These are phyloP conservation scores for Schizosaccharomyces versatilis DNA, from an alignment of 1,139 yeast species.

Conservation along the genomic window DNA sequence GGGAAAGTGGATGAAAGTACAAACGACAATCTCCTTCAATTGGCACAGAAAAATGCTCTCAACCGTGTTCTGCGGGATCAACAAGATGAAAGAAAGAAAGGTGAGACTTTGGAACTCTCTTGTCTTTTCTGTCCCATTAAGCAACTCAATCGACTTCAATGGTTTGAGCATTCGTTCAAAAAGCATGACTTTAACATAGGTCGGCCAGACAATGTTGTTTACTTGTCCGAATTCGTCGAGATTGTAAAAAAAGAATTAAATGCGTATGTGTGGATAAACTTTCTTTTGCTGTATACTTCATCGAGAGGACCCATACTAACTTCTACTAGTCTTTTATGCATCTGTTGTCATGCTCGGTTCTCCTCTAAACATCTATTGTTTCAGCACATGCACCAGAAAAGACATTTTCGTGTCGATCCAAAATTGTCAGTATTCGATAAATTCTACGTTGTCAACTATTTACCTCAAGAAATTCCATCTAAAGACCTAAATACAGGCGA, in stretches of 20 bases:
- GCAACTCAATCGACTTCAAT: slow-evolving; percentile 1
- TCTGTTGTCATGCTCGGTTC: neutral
- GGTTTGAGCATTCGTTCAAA: neutral
- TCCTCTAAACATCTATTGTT: neutral
- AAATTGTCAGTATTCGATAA: neutral
- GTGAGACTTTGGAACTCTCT: neutral
- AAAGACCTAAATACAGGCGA: neutral
- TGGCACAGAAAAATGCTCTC: neutral
- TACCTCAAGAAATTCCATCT: too few species aligned
- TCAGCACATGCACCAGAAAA: neutral
- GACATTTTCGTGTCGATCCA: neutral
- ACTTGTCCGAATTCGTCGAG: neutral
- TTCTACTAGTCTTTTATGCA: neutral
- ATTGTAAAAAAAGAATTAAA: neutral
- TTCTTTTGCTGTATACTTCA: neutral
- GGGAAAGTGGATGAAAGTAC: neutral
- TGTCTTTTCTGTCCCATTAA: slow-evolving; percentile 8
- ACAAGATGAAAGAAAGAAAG: neutral
- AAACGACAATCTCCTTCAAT: neutral
- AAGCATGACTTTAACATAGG: slow-evolving; percentile 1
- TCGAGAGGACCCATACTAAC: neutral
- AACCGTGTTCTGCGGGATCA: neutral
- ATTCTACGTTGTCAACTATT: slow-evolving; percentile 9
- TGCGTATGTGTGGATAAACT: neutral
- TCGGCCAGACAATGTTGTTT: slow-evolving; percentile 1